Conservation (phyloP, 495 filamentous ascomycete genomes). For the Penicillium waksmanii region DNA sequence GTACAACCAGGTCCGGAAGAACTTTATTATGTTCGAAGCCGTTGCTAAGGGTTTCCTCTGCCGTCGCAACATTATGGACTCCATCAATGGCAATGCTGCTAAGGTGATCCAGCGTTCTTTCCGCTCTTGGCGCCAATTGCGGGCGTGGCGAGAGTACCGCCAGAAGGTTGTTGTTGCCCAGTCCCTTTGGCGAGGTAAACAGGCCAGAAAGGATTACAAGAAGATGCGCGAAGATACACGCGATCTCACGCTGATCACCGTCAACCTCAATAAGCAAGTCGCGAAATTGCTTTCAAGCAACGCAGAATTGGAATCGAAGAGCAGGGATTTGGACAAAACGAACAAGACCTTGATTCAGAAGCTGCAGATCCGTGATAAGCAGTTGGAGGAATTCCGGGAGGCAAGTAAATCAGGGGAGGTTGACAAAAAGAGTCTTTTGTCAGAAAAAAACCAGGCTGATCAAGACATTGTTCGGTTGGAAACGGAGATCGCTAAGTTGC, state of each 20-base stretch:
- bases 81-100: constrained; percentile 90
- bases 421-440: constrained; percentile 95
- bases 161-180: constrained; percentile 88
- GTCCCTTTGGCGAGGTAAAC: constrained; percentile 88
- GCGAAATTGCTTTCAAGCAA: constrained; percentile 66
- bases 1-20: constrained; percentile 75
- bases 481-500: constrained; percentile 90
- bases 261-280: constrained; percentile 99
- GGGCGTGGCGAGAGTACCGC: constrained; percentile 84
- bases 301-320: too few relatives aligned
- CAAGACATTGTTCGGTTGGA: constrained; percentile 74
- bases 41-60: constrained; percentile 88
- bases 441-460: constrained; percentile 51
- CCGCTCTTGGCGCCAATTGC: constrained; percentile 78
- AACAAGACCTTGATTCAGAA: too few relatives aligned
- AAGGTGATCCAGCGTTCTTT: constrained; percentile 87
- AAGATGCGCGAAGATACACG: constrained; percentile 88
- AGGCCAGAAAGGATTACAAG: constrained; percentile 84
- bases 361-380: constrained; percentile 57
- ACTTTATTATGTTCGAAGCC: constrained; percentile 85
- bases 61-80: constrained; percentile 87
- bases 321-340: too few relatives aligned
- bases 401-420: constrained; percentile 89
- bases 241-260: constrained; percentile 98
- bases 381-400: constrained; percentile 73